Evolutionary conservation across 768 basidiomycete species (phyloP), one percentile per base, ranked within the genome.

Genomic region (Boletus eberwhitei): DNA sequence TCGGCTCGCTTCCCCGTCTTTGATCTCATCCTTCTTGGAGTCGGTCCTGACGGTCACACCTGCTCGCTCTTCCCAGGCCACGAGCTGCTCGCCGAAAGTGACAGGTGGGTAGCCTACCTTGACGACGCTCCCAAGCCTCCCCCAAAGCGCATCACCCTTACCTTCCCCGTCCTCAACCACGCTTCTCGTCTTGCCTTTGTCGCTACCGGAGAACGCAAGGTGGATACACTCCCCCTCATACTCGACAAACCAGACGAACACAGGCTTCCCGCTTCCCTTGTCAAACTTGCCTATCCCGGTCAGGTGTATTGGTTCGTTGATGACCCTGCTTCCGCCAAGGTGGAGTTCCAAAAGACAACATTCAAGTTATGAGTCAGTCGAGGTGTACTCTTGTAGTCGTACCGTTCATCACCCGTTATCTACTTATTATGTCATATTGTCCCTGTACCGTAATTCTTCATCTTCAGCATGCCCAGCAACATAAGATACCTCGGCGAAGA

Each of bases 41-140:
- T 95, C 82, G 97, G 97, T 31, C 91, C 90, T 6, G 97, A 98
- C 69, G 96, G 96, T n/a, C 97, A 99, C 77, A 98, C 96, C 39
- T 93, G 89, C 57, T 94, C 91, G 8, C 86, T 99, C 61, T 99
- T 99, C 83, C 97, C 97, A 9, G 89, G 81, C n/a, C 96, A 98
- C 67, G 74, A 71, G 36, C 80, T 98, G 37, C 81, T 99, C 46
- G 57, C 74, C n/a, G 96, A 97, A 74, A 82, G 79, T 47, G 92
- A 93, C 70, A 83, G 91, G 55, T 99, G 97, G 97, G 90, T 99
- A 22, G 96, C 95, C 1, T 88, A 85, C 71, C 77, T 99, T 64
- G 85, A 90, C 19, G 93, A 98, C 75, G 89, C 89, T 37, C 97
- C 97, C 22, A 98, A 99, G 73, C 93, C 93, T 0, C 97, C 97